Conservation (phyloP, 352 stramenopile genomes). For the Nothophytophthora sp. region DNA sequence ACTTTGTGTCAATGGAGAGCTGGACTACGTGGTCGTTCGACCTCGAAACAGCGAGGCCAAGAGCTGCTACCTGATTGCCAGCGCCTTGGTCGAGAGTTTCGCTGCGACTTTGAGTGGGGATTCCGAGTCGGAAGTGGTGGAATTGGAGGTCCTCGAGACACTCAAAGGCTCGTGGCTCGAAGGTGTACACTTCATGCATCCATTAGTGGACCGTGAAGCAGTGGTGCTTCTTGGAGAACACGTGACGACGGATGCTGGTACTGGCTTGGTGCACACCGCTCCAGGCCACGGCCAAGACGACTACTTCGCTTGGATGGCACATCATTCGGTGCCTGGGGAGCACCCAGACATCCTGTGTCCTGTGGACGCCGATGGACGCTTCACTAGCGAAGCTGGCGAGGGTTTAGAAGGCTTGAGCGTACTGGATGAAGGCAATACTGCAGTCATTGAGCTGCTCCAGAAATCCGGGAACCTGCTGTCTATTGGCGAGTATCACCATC, state of each 20-base stretch:
- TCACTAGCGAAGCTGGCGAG: constrained; percentile 92
- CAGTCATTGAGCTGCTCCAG: constrained; percentile 90
- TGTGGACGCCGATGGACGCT: constrained; percentile 64
- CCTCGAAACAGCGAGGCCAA: constrained; percentile 78
- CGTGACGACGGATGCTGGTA: constrained; percentile 96
- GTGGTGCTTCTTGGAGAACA: constrained; percentile 95
- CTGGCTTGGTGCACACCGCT: constrained; percentile 98
- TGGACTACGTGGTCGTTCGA: constrained; percentile 99
- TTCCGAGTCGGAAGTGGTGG: constrained; percentile 91
- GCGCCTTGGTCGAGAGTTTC: constrained; percentile 93
- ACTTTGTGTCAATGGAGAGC: constrained; percentile 96
- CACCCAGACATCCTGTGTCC: constrained; percentile 59
- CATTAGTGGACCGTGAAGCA: constrained; percentile 90
- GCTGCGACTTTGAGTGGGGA: constrained; percentile 93
- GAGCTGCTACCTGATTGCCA: constrained; percentile 80
- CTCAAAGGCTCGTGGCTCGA: constrained; percentile 93
- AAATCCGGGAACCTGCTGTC: constrained; percentile 84
- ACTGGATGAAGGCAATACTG: constrained; percentile 90
- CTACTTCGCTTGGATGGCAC: constrained; percentile 77
- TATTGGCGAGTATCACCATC: constrained; percentile 90
- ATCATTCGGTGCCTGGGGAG: constrained; percentile 40
- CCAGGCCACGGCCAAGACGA: constrained; percentile 98
- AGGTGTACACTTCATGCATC: constrained; percentile 95
- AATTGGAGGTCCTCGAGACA: constrained; percentile 92
- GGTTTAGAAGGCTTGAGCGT: constrained; percentile 91